Evolutionary conservation across 2,329 filamentous ascomycete species (phyloP).

Genomic region (Penicillium sp.): DNA sequence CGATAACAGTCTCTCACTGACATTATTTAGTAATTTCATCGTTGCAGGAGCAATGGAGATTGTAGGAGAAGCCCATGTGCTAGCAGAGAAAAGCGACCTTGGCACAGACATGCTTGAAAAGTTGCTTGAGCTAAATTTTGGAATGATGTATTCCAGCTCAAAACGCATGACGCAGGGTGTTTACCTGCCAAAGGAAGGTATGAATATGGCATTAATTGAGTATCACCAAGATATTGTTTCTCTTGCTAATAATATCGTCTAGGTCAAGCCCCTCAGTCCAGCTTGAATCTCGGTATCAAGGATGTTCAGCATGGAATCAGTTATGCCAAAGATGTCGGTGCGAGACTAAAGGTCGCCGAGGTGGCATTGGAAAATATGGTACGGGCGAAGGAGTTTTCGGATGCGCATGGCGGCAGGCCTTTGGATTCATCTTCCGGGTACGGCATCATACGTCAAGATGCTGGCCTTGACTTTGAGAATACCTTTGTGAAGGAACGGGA

Average conservation of each 20-base stretch:
- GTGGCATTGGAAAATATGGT: conserved; percentile 45
- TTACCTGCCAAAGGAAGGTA: conserved; percentile 29
- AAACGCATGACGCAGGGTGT: conserved; percentile 28
- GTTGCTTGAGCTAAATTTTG: conserved; percentile 31
- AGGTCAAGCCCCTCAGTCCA: conserved; percentile 44
- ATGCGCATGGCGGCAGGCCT: conserved; percentile 31
- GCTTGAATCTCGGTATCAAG: conserved; percentile 50
- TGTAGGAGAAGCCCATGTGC: conserved; percentile 30
- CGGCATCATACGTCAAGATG: conserved; percentile 46
- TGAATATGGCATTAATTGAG: background rate
- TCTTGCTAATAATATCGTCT: background rate
- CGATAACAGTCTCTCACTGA: background rate
- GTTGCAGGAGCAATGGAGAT: conserved; percentile 26
- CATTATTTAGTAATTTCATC: conserved; percentile 16
- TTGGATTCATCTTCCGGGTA: conserved; percentile 55
- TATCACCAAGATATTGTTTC: background rate
- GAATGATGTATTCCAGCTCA: conserved; percentile 28
- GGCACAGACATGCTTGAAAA: conserved; percentile 25
- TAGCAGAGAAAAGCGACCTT: conserved; percentile 32
- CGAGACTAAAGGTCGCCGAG: conserved; percentile 44
- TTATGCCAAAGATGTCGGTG: conserved; percentile 42
- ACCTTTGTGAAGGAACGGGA: conserved; percentile 29
- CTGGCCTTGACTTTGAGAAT: conserved; percentile 48
- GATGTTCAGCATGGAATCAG: conserved; percentile 52
- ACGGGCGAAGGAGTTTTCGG: conserved; percentile 43